These are phyloP conservation scores for Mortierella alpina DNA, from an alignment of 192 early-diverging fungal genomes.

Conservation along the genomic window DNA sequence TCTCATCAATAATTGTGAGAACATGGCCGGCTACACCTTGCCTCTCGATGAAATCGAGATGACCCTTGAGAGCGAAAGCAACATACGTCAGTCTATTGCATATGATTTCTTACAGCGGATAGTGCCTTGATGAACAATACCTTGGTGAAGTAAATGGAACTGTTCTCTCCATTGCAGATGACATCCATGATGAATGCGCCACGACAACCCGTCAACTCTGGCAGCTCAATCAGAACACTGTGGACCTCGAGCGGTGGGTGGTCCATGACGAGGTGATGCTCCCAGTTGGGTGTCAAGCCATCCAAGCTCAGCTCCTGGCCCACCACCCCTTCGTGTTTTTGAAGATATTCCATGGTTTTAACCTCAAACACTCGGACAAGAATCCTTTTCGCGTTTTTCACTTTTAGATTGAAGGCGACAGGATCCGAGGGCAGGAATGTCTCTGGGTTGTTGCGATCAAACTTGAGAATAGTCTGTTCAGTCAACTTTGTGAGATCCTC, in stretches of 20 bases:
- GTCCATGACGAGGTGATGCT: constrained; percentile 29
- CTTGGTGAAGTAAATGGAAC: constrained; percentile 56
- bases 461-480: constrained; percentile 31
- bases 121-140: constrained; percentile 18
- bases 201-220: constrained; percentile 52
- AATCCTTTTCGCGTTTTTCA: constrained; percentile 57
- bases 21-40: constrained; percentile 59
- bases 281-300: constrained; percentile 61
- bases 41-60: constrained; percentile 53
- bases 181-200: constrained; percentile 64
- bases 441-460: constrained; percentile 13
- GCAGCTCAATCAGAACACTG: constrained; percentile 20
- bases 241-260: constrained; percentile 47
- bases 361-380: constrained; percentile 57
- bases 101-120: not conserved
- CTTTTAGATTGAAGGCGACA: constrained; percentile 36
- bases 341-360: constrained; percentile 57
- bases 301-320: constrained; percentile 46
- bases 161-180: constrained; percentile 54
- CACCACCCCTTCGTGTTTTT: constrained; percentile 10
- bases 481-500: constrained; percentile 11
- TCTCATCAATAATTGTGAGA: constrained; percentile 57
- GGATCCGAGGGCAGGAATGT: constrained; percentile 44
- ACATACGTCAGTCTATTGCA: not conserved
- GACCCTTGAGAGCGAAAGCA: constrained; percentile 38